These are phyloP conservation scores for Penicillium palitans DNA, from an alignment of 2,329 filamentous ascomycete genomes.

Conservation along the genomic window DNA sequence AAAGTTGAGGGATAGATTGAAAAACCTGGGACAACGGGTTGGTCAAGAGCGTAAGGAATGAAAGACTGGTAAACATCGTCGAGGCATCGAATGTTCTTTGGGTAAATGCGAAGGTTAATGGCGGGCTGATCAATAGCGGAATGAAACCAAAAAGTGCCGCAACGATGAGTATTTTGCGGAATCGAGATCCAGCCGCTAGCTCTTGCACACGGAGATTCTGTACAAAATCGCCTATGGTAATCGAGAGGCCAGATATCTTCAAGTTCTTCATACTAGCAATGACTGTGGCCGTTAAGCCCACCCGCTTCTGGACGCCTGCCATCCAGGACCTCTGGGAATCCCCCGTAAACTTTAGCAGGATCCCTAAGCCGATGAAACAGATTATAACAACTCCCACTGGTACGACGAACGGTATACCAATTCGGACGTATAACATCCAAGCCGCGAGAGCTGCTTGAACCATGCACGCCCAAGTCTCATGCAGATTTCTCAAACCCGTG, in stretches of 20 bases:
- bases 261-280: background rate
- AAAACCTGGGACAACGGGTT: background rate
- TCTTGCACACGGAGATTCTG: background rate
- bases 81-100: background rate
- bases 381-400: background rate
- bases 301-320: background rate
- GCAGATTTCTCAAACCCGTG: background rate
- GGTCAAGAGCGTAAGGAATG: background rate
- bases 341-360: background rate
- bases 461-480: background rate
- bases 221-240: background rate
- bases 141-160: background rate
- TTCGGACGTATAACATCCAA: background rate
- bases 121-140: background rate
- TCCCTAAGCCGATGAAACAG: background rate
- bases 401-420: background rate
- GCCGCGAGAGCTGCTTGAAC: background rate
- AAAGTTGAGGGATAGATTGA: background rate
- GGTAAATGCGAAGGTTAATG: background rate
- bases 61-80: background rate
- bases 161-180: background rate
- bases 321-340: background rate
- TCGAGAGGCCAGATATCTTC: background rate
- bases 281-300: background rate
- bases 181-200: background rate